A percentile compares a stretch with the other conserved stretches of the same genome.
Evolutionary conservation across 148 eudicot genomes (phyloP).

Genomic region (Fallopia convolvulus): DNA sequence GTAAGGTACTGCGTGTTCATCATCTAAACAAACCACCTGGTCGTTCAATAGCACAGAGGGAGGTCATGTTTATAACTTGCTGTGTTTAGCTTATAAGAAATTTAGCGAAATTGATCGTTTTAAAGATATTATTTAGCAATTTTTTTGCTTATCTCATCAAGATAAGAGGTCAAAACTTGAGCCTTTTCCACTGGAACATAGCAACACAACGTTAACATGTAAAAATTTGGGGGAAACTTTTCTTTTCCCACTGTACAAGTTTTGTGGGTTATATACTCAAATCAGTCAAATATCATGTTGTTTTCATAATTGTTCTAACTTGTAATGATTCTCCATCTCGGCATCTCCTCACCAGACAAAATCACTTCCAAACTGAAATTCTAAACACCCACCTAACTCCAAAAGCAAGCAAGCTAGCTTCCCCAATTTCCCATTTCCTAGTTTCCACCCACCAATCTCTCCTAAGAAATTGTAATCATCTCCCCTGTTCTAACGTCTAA

Average conservation of each 20-base stretch:
- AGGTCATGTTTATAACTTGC: no score
- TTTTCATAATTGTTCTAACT: neutral
- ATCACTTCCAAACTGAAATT: neutral
- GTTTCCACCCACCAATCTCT: neutral
- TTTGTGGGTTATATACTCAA: no score
- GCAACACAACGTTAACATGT: neutral
- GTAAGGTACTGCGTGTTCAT: neutral
- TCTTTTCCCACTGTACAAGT: neutral
- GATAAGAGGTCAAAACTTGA: no score
- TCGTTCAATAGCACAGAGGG: neutral
- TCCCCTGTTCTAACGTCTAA: neutral
- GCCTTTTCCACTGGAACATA: no score
- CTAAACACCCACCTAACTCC: neutral
- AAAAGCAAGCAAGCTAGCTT: neutral
- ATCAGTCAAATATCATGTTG: neutral
- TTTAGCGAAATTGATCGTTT: no score
- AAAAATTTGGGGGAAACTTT: neutral
- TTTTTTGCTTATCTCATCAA: no score
- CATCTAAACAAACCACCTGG: neutral
- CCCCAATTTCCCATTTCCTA: conserved; percentile 14
- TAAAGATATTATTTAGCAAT: no score
- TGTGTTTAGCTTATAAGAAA: no score
- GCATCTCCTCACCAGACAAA: neutral
- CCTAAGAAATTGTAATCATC: neutral
- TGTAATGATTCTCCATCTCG: neutral